Base-by-base conservation (phyloP, 352 stramenopile species). In the Phytophthora foliorum region DNA sequence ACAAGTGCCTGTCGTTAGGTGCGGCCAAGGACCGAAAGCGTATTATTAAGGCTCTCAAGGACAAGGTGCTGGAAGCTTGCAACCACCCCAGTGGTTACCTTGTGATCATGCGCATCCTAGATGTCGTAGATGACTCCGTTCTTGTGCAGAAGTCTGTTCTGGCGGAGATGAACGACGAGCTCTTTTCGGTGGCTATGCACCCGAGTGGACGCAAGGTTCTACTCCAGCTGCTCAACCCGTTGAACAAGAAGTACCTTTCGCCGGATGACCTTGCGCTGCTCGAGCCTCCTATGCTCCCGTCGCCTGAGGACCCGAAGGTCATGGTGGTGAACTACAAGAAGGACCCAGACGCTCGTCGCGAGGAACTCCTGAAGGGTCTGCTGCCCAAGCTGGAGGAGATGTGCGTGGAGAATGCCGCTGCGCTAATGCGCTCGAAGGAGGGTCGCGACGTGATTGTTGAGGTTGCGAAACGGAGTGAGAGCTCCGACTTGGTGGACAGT, bases 51-150 rank as follows among this genome's bases (percentile, higher is more conserved):
- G 75, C 81, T 34, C 75, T 97, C 16, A 97, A 97, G 72, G 91
- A 95, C 75, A 97, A 97, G 72, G 89, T 97, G 29, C 61, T 94
- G 27, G 89, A 96, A 0, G 91, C 92, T 7, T 90, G 81, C 64
- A 97, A 97, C 72, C 91, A 98, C 76, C 91, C 88, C 6, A 96
- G 91, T 57, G 91, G 91, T 13, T 98, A 97, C 78, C 72, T 97
- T 6, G 88, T 97, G 39, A 92, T 98, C 64, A 78, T 94, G 77
- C 88, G 92, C 52, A 82, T 98, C 45, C 73, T 97, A 27, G 91
- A 97, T 46, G 92, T 97, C 1, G 87, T 97, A 6, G 91, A 98
- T 59, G 92, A 98, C 65, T 97, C 91, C 4, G 88, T 98, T 54
- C 78, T 95, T 7, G 91, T 97, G 52, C 91, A 98, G 57, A 98